Percentiles rank a stretch among this genome's conserved stretches.
phyloP scores from a whole-genome alignment of 805 yeast species.

The Nakazawaea anatomiae region DNA sequence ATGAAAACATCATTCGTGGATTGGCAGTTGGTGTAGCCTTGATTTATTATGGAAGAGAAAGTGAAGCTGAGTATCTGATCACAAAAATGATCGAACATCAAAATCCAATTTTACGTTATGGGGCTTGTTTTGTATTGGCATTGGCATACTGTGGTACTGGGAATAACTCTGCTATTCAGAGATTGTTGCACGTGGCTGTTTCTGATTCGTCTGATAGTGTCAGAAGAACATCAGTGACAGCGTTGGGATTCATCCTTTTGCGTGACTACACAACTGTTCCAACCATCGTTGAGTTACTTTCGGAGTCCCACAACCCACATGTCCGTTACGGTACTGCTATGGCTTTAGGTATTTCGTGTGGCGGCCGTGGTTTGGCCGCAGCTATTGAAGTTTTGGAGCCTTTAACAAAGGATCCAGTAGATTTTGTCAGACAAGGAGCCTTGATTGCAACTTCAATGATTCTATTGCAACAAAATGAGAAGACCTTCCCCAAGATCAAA shows the following conservation, averaged over 20 bases:
- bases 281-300: slow-evolving; percentile 83
- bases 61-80: slow-evolving; percentile 65
- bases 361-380: slow-evolving; percentile 83
- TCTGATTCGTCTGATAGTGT: slow-evolving; percentile 96
- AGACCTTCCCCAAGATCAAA: slow-evolving; percentile 72
- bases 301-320: slow-evolving; percentile 95
- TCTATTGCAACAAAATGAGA: slow-evolving; percentile 81
- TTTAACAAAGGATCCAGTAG: slow-evolving; percentile 87
- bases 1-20: slow-evolving; percentile 93
- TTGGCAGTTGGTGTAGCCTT: slow-evolving; percentile 85
- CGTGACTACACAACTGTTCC: slow-evolving; percentile 94
- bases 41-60: slow-evolving; percentile 81
- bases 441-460: slow-evolving; percentile 89
- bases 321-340: slow-evolving; percentile 97
- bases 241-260: slow-evolving; percentile 84
- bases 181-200: slow-evolving; percentile 86
- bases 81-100: slow-evolving; percentile 65
- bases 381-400: slow-evolving; percentile 94
- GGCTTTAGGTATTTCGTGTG: slow-evolving; percentile 96
- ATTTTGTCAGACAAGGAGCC: slow-evolving; percentile 98
- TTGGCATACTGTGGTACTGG: slow-evolving; percentile 97
- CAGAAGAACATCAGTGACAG: slow-evolving; percentile 91
- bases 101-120: slow-evolving; percentile 83
- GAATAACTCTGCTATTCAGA: slow-evolving; percentile 78
- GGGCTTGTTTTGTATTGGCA: slow-evolving; percentile 92